Evolutionary conservation across 164 flowering plant species (phyloP).

Genomic region (Echeveria elegans): DNA sequence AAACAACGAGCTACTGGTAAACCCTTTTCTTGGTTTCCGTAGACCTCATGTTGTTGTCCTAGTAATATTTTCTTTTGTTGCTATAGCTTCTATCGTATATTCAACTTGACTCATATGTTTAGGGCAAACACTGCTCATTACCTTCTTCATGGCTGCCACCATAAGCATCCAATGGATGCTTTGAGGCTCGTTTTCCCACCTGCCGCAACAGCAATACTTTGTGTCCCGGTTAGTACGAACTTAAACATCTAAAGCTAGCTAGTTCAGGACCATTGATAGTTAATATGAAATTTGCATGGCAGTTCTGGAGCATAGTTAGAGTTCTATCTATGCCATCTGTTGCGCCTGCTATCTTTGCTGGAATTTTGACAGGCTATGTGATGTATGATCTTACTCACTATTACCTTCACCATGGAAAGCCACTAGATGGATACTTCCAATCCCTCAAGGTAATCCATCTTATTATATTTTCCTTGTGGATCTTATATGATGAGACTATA

Average conservation of each 20-base stretch:
- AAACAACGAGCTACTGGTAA: constrained; percentile 82
- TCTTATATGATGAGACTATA: background rate
- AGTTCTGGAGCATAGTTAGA: constrained; percentile 73
- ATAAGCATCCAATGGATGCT: constrained; percentile 96
- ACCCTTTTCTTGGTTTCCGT: constrained; percentile 7
- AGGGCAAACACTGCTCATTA: constrained; percentile 93
- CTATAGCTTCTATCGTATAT: background rate
- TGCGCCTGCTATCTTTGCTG: constrained; percentile 79
- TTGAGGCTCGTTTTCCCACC: constrained; percentile 95
- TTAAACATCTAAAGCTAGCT: background rate
- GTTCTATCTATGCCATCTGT: constrained; percentile 50
- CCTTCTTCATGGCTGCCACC: constrained; percentile 97
- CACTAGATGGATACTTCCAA: constrained; percentile 35
- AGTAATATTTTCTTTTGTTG: background rate
- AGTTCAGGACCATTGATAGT: background rate
- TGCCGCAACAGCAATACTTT: constrained; percentile 71
- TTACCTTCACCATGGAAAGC: constrained; percentile 90
- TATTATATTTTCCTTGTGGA: background rate
- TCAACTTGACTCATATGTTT: constrained; percentile 3
- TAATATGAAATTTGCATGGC: constrained; percentile 8
- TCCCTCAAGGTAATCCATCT: constrained; percentile 52
- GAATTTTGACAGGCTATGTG: constrained; percentile 79
- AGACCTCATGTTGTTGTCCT: background rate
- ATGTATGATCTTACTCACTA: constrained; percentile 88
- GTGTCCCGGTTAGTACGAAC: constrained; percentile 42